Evolutionary conservation across 805 yeast genomes (phyloP), one percentile per base, ranked within the genome.

Genomic region (Saturnispora sanitii): DNA sequence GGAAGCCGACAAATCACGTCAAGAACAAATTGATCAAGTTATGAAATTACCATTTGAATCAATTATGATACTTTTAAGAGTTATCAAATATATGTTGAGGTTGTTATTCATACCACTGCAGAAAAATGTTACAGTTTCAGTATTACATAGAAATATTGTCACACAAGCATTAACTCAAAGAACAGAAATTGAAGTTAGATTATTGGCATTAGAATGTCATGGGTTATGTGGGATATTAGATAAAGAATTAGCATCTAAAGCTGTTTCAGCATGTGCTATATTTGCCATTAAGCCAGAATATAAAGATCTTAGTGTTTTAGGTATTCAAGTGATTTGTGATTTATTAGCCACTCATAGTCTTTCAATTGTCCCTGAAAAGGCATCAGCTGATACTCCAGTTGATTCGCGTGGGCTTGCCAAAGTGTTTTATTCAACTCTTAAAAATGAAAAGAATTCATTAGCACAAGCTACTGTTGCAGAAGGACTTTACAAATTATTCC

Each of bases 381-480:
- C 47, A 6, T 65, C 62, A 9, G 76, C 70, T 27, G n/a, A 6
- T 11, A 27, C 16, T 19, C 73, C 75, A 44, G 82, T 78, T 18
- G 87, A 80, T 53, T 68, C 82, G 0, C 60, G 74, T 40, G 77
- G 82, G 0, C 63, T 82, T 42, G 84, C 83, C 45, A 75, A 79
- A 54, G 62, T 84, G 22, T 79, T 82, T 46, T 81, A 78, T 62
- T 74, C 77, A 54, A 72, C 80, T 1, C 62, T 83, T 49, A 72
- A 75, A 52, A 70, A 70, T 47, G 65, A 64, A 43, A 71, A 70
- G 4, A 64, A 73, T 49, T 83, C 83, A 1, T 72, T 70, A 21
- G 68, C 86, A 16, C 95, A 85, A 56, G 78, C 90, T 0, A 68
- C 77, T 1, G 82, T 90, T 8, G 95, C 90, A 0, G 94, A 85